Evolutionary conservation across 2,329 filamentous ascomycete genomes (phyloP).

Genomic region (Clonostachys byssicola): DNA sequence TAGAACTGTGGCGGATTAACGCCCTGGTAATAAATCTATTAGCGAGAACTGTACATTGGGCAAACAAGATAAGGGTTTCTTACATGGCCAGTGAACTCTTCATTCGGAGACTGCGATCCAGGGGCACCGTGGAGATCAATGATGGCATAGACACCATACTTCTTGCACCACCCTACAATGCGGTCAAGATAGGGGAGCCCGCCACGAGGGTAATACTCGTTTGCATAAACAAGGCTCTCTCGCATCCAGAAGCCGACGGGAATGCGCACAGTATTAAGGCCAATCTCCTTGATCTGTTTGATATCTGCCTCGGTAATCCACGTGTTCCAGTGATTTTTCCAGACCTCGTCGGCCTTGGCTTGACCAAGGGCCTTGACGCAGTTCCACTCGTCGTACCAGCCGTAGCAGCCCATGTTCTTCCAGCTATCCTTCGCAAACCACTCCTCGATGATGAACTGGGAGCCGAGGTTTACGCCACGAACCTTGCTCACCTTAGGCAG

Average conservation of each 20-base stretch:
- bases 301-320: constrained; percentile 47
- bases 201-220: constrained; percentile 14
- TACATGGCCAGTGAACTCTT: constrained; percentile 34
- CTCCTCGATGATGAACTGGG: constrained; percentile 4
- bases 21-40: not conserved
- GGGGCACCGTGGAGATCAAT: constrained; percentile 48
- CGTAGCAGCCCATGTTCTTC: constrained; percentile 3
- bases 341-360: constrained; percentile 19
- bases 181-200: constrained; percentile 36
- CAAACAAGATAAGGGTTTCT: not conserved
- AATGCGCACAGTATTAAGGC: constrained; percentile 48
- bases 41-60: not conserved
- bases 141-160: constrained; percentile 46
- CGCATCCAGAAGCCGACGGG: constrained; percentile 53
- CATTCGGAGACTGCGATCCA: constrained; percentile 29
- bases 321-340: constrained; percentile 42
- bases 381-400: constrained; percentile 2
- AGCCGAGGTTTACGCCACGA: constrained; percentile 5
- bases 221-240: constrained; percentile 38
- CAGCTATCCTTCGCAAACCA: constrained; percentile 3
- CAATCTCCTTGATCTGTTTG: constrained; percentile 37
- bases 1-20: constrained; percentile 41
- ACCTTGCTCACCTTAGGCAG: constrained; percentile 1
- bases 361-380: not conserved
- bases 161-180: constrained; percentile 40